A percentile compares a stretch with the other conserved stretches of the same genome.
These are phyloP conservation scores for Elsinoe ampelina DNA, from an alignment of 2,329 filamentous ascomycete species.

Conservation along the genomic window DNA sequence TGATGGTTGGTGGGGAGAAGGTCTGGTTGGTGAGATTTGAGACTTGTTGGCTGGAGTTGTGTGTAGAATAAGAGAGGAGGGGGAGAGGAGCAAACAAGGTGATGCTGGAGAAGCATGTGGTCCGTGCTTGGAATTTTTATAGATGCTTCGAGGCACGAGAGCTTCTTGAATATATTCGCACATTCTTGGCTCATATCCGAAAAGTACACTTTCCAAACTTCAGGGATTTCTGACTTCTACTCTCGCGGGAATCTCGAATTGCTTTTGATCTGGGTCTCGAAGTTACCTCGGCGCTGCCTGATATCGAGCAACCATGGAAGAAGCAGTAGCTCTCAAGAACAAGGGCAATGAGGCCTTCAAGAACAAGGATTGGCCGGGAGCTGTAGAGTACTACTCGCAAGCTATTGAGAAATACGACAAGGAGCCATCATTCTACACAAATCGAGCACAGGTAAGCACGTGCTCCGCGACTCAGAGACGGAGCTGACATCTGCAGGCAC, in stretches of 20 bases:
- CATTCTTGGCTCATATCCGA: not conserved
- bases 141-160: constrained; percentile 1
- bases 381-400: constrained; percentile 74
- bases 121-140: constrained; percentile 10
- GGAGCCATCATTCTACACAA: constrained; percentile 86
- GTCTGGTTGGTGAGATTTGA: not conserved
- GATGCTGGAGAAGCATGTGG: not conserved
- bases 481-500: constrained; percentile 48
- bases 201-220: too few relatives aligned
- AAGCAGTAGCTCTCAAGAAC: constrained; percentile 78
- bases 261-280: not conserved
- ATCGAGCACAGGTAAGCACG: constrained; percentile 74
- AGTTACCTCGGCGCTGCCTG: not conserved
- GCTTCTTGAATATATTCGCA: not conserved
- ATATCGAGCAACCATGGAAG: constrained; percentile 38
- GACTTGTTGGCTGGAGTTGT: not conserved
- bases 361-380: constrained; percentile 73
- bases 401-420: constrained; percentile 76
- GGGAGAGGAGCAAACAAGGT: not conserved
- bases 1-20: not conserved
- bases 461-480: constrained; percentile 15
- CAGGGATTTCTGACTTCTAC: too few relatives aligned
- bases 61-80: not conserved
- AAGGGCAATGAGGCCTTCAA: constrained; percentile 91
- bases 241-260: not conserved